Base-by-base conservation (phyloP, 352 stramenopile genomes). In the Pythium biforme region DNA sequence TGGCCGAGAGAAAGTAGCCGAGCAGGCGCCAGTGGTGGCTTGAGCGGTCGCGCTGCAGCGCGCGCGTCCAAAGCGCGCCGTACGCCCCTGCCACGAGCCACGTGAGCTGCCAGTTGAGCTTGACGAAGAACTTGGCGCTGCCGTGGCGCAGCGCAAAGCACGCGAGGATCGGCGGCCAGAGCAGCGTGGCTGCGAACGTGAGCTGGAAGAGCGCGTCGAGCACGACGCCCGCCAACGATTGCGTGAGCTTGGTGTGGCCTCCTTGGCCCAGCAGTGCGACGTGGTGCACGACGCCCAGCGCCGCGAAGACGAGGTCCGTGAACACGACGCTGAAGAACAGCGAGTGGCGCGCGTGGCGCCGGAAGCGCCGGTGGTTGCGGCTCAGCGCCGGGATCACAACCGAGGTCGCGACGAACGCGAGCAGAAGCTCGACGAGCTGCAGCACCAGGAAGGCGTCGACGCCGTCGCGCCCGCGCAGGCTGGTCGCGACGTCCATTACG, bases 251-350 rank as follows among this genome's bases (percentile, higher is more conserved):
- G 11, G 70, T 63, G 7, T 52, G 46, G 22, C 70, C 64, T 23
- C 75, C 73, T 66, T 85, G 77, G 47, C 81, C 75, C 58, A 89
- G 69, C 48, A 83, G 60, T 61, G 84, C 75, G 4, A 80, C 77
- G 41, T 86, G 72, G 56, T 75, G 80, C 48, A 87, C 56, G 4
- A 82, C 74, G 4, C 77, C 77, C n/a, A 72, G 62, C 31, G 71
- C 67, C 5, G 72, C 72, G 53, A 89, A 83, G 22, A 86, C 59
- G 71, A 73, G 80, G 69, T 89, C 79, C 10, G 76, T 77, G 54
- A 87, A 75, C 9, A 84, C 63, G 40, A 84, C 70, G 23, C 72
- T 79, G 59, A 79, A 81, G 58, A 79, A 87, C 33, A 89, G 68
- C 39, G 50, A 58, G 47, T 62, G 61, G 53, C 53, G 53, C 23